phyloP scores from a whole-genome alignment of 2,329 filamentous ascomycete species.

The Fusarium sp. region DNA sequence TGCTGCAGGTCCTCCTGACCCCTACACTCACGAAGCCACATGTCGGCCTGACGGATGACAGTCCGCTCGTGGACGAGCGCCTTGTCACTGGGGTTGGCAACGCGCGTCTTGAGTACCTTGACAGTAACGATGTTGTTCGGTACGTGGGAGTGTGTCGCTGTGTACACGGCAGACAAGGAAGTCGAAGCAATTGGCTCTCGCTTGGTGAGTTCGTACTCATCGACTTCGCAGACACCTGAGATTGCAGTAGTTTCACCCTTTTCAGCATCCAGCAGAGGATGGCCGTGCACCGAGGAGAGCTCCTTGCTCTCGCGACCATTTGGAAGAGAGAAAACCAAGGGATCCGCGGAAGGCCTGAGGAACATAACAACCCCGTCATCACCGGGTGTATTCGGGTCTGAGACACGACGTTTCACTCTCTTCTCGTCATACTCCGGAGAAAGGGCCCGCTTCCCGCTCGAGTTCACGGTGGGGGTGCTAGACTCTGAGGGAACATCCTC shows the following conservation, averaged over 20 bases:
- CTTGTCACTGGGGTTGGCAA: constrained; percentile 52
- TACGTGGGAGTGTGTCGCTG: constrained; percentile 61
- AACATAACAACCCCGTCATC: constrained; percentile 66
- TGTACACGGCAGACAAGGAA: constrained; percentile 64
- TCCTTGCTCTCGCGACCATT: constrained; percentile 58
- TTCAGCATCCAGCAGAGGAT: constrained; percentile 62
- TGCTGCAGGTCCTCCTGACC: constrained; percentile 65
- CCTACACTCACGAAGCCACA: constrained; percentile 67
- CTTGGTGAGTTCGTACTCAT: constrained; percentile 65
- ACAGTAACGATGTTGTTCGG: constrained; percentile 65
- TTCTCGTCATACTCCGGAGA: constrained; percentile 55
- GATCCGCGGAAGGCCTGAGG: constrained; percentile 58
- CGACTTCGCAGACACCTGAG: constrained; percentile 60
- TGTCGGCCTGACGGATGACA: constrained; percentile 67
- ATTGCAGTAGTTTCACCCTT: constrained; percentile 60
- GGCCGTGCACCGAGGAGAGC: constrained; percentile 55
- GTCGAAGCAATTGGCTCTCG: constrained; percentile 65
- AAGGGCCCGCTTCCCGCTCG: constrained; percentile 62
- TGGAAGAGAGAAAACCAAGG: constrained; percentile 62
- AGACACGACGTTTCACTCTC: constrained; percentile 55
- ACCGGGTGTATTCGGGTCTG: constrained; percentile 40
- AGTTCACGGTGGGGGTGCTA: constrained; percentile 51
- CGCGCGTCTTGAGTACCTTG: constrained; percentile 67
- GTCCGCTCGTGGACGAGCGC: constrained; percentile 62
- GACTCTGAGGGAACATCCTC: constrained; percentile 43